Base-by-base conservation (phyloP, 2,329 filamentous ascomycete genomes). In the Pseudogymnoascus sp. region DNA sequence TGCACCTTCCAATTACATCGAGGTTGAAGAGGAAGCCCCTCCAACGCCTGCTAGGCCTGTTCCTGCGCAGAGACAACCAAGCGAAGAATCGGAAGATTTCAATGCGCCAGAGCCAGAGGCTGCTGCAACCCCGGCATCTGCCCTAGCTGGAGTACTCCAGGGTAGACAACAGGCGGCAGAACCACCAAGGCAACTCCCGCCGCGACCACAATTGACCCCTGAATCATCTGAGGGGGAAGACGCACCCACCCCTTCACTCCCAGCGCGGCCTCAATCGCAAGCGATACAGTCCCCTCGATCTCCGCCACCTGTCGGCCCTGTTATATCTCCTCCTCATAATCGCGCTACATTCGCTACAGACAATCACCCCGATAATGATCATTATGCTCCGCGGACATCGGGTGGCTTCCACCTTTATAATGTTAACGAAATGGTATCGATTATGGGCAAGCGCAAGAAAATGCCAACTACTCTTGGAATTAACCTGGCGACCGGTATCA, bases 391-490 rank as follows among this genome's bases (percentile, higher is more conserved):
- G 61, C 70, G 73, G 28, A 85, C 86, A 1, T 89, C 89, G 4
- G 89, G 89, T 15, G 90, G 89, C 1, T 97, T 92, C 70, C 92
- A 95, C 70, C 79, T 97, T 72, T 97, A 96, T 75, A 96, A 96
- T 68, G 92, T 97, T 68, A 95, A 92, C 71, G 92, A 97, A 74
- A 96, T 96, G 88, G 84, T 96, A 3, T 92, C 91, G n/a, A 84
- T 94, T 45, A 92, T 96, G 84, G 92, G 92, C 60, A 96, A 95
- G 77, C 88, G 89, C 69, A 96, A 96, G 78, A 97, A 97, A 76
- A 94, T 96, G 89, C 91, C 92, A 1, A 96, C 91, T n/a, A 96
- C 90, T 0, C 74, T 97, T 35, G 92, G 92, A n/a, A 87, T 97
- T 69, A 96, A 97, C 70, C 79, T 94, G 60, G 85, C 87, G 55